phyloP scores from a whole-genome alignment of 768 basidiomycete species.

The Astraeus odoratus region DNA sequence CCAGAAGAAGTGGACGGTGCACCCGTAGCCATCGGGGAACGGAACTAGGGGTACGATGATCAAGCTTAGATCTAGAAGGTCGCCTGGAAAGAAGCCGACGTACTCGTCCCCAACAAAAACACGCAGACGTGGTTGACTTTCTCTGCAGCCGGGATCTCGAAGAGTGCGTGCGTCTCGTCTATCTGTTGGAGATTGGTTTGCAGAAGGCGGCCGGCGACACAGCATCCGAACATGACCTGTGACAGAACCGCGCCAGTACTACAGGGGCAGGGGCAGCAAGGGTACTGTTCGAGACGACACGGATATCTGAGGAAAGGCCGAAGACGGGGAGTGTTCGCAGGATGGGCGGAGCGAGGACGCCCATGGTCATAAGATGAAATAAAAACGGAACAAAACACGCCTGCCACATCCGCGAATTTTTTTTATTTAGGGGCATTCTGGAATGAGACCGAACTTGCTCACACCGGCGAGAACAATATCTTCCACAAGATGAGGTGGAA shows the following conservation, averaged over 20 bases:
- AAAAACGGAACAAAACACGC: background rate
- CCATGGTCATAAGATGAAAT: background rate
- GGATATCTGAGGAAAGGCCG: background rate
- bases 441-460: background rate
- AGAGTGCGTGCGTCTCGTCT: slow-evolving; percentile 77
- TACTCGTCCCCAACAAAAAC: slow-evolving; percentile 74
- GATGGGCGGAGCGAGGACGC: background rate
- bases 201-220: slow-evolving; percentile 68
- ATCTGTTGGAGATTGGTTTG: slow-evolving; percentile 79
- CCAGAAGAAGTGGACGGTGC: slow-evolving; percentile 81
- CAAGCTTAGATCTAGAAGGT: background rate
- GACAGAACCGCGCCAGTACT: background rate
- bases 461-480: too few relatives aligned
- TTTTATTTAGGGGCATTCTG: too few relatives aligned
- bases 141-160: slow-evolving; percentile 64
- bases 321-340: background rate
- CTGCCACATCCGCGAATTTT: too few relatives aligned
- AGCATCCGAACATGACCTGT: slow-evolving; percentile 65
- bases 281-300: background rate
- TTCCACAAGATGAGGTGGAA: too few relatives aligned
- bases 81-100: slow-evolving; percentile 12
- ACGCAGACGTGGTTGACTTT: slow-evolving; percentile 83
- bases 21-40: slow-evolving; percentile 80
- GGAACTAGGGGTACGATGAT: slow-evolving; percentile 39
- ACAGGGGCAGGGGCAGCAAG: background rate